These are phyloP conservation scores for Jatropha podagrica DNA, from an alignment of 441 rosid genomes.

Conservation along the genomic window DNA sequence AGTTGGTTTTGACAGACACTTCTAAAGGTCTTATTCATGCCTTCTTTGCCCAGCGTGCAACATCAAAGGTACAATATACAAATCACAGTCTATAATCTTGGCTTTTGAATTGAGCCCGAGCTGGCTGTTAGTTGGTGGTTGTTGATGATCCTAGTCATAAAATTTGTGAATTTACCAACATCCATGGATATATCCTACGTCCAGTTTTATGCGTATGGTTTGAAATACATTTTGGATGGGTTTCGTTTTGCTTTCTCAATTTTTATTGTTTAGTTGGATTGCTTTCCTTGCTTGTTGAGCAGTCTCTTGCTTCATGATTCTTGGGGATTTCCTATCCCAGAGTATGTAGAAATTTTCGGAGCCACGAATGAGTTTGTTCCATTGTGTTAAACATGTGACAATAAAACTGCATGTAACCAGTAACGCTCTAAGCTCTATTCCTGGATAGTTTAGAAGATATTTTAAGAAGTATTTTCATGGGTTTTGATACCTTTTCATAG, in stretches of 20 bases:
- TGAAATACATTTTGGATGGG: neutral
- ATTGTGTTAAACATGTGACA: neutral
- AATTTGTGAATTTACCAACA: neutral
- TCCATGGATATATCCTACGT: neutral
- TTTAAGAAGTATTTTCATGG: neutral
- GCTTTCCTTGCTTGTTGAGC: neutral
- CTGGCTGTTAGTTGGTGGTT: neutral
- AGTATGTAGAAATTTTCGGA: neutral
- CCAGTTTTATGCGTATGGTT: neutral
- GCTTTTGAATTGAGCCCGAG: neutral
- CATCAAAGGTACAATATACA: constrained; percentile 61
- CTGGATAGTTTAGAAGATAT: neutral
- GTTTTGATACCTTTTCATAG: neutral
- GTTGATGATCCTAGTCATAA: neutral
- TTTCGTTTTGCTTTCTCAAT: neutral
- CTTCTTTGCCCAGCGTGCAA: constrained; percentile 81
- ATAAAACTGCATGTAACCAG: neutral
- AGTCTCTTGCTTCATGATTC: neutral
- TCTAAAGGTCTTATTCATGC: constrained; percentile 83
- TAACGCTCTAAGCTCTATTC: constrained; percentile 1
- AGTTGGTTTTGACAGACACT: constrained; percentile 70
- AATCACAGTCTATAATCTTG: constrained; percentile 13
- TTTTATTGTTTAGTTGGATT: neutral
- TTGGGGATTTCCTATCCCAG: neutral
- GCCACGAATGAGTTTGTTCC: neutral